Evolutionary conservation across 805 yeast genomes (phyloP), one percentile per base, ranked within the genome.

Genomic region (Saccharomycopsis sp.): DNA sequence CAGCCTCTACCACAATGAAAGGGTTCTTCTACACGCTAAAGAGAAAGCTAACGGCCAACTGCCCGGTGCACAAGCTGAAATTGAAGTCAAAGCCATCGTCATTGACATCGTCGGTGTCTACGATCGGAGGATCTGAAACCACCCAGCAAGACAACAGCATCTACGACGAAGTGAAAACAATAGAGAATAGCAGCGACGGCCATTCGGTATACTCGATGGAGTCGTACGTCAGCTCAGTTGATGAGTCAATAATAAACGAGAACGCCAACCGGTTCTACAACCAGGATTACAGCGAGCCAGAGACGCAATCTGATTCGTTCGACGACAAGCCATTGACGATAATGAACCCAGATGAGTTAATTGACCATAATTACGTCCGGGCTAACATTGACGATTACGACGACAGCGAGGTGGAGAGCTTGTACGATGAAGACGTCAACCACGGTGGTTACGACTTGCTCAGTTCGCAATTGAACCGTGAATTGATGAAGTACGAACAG

Each of bases 371-470:
- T 23, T 24, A 42, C 41, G 32, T 28, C 20, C 16, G 51, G 4
- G 51, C 33, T 32, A 43, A 48, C 21, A 38, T 48, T 16, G 51
- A 48, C 29, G 51, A 48, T 13, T 48, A 48, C 29, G 39, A 35
- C 26, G 49, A 41, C 36, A 41, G 45, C 11, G 51, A 48, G 8
- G 45, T 48, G 38, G 32, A 48, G 16, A 40, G 46, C 13, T 33
- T 48, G 16, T 49, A 48, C 28, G 43, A 31, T 24, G 49, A 40
- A 14, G 34, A 22, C 43, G 32, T 31, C 19, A 13, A 26, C 11
- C 8, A 8, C 29, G 7, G 9, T 8, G 19, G 11, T 7, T 17
- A 31, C 11, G 13, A 27, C 31, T 27, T 27, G 31, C 31, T n/a
- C 13, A 11, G n/a, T n/a, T n/a, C n/a, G n/a, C n/a, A n/a, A n/a